Conservation (phyloP, 2,329 filamentous ascomycete genomes). For the Acrodontium crateriforme region DNA sequence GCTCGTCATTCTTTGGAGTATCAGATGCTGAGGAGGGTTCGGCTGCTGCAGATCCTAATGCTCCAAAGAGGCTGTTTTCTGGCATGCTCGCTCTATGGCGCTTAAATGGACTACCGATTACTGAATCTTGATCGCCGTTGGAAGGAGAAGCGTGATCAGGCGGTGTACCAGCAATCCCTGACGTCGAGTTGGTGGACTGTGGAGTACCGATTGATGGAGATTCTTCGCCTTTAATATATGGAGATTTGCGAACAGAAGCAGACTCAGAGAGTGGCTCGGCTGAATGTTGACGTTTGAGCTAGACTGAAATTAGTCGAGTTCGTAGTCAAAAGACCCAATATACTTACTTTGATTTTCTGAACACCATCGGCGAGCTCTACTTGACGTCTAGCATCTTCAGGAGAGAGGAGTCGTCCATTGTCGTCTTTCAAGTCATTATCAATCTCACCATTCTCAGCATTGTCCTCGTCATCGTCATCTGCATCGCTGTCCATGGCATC, state of each 20-base stretch:
- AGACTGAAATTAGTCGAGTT: constrained; percentile 11
- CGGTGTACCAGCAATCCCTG: constrained; percentile 20
- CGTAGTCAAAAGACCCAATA: constrained; percentile 1
- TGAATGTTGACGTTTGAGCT: constrained; percentile 74
- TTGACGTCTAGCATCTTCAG: constrained; percentile 58
- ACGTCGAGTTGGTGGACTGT: constrained; percentile 17
- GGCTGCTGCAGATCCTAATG: constrained; percentile 8
- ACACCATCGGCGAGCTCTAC: constrained; percentile 70
- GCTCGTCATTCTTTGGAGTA: constrained; percentile 13
- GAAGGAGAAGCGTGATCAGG: constrained; percentile 13
- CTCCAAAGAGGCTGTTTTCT: constrained; percentile 13
- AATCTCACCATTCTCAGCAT: constrained; percentile 49
- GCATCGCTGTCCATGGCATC: constrained; percentile 63
- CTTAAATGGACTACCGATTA: constrained; percentile 60
- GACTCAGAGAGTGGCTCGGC: constrained; percentile 46
- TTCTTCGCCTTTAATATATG: constrained; percentile 22
- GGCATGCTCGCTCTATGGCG: constrained; percentile 53
- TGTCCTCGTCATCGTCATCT: constrained; percentile 48
- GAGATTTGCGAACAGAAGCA: constrained; percentile 28
- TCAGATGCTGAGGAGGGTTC: constrained; percentile 9
- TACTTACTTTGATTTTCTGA: constrained; percentile 61
- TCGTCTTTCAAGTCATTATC: constrained; percentile 47
- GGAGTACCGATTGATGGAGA: constrained; percentile 32
- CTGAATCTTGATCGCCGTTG: constrained; percentile 21
- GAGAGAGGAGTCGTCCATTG: constrained; percentile 40